Evolutionary conservation across 2,329 filamentous ascomycete species (phyloP), one percentile per base, ranked within the genome.

Genomic region (Arthrobotrys entomopaga): DNA sequence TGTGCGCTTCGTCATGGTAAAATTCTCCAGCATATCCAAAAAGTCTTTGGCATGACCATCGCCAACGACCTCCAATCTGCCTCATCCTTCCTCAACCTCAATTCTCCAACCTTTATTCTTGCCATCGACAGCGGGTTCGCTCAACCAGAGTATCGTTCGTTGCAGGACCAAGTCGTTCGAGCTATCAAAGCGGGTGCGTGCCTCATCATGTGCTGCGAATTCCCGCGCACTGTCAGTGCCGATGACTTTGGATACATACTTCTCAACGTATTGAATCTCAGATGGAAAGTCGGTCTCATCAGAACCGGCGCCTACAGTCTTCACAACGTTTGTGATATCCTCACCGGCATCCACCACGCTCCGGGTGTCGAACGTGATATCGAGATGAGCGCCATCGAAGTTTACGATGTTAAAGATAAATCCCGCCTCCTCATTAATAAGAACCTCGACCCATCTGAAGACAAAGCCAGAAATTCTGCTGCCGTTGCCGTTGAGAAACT

Each of bases 201-300:
- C n/a, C 19, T 73, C 16, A 49, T 73, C 38, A 50, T 73, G 54
- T 73, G 69, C 29, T 59, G 69, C 15, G 61, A 66, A 19, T 73
- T 73, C 19, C 48, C 69, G 19, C 38, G 54, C 5, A 56, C 42
- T 10, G 69, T 73, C 29, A 46, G 24, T n/a, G 7, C 22, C 10
- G 22, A n/a, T 1, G 34, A 61, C 8, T 73, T 73, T 49, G 61
- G 49, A 22, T 6, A 13, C 1, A 73, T 73, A 61, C 48, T 60
- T 13, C 10, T 73, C 38, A 66, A 73, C n/a, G 54, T 49, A 2
- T 63, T 66, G 61, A 66, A 66, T 19, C 49, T 73, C 2, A 42
- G 49, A 7, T 73, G 69, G 69, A 56, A 73, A 22, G 22, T 42
- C 16, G 69, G 69, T 4, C 46, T 40, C 7, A 10, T 73, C 11